Evolutionary conservation across 805 yeast species (phyloP).

Genomic region (Kuraishia piskuri): DNA sequence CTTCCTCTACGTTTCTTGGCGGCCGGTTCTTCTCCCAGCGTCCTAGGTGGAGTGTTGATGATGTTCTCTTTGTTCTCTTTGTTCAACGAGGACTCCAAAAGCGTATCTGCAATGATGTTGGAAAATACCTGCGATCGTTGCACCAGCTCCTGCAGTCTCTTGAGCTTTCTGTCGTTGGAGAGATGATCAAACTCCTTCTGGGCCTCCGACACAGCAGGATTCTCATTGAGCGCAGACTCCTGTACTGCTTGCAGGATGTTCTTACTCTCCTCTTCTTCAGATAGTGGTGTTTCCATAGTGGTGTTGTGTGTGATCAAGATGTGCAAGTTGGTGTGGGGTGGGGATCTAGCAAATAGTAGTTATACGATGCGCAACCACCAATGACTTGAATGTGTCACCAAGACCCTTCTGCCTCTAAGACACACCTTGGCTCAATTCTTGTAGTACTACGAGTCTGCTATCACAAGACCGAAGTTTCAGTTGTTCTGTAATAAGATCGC

Average conservation of each 20-base stretch:
- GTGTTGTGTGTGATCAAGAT: too few species aligned
- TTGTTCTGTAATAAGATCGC: too few species aligned
- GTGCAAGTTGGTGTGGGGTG: background rate
- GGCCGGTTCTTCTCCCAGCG: slow-evolving; percentile 13
- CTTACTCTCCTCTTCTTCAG: slow-evolving; percentile 16
- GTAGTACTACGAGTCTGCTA: too few species aligned
- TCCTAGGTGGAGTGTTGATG: slow-evolving; percentile 6
- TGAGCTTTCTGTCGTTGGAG: slow-evolving; percentile 49
- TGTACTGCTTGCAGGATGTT: slow-evolving; percentile 14
- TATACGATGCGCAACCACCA: too few species aligned
- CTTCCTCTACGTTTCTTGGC: slow-evolving; percentile 15
- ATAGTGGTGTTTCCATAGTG: slow-evolving; percentile 4
- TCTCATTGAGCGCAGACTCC: slow-evolving; percentile 7
- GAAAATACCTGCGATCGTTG: slow-evolving; percentile 85
- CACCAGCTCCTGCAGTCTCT: slow-evolving; percentile 65
- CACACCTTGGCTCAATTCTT: too few species aligned
- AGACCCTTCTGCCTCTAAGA: too few species aligned
- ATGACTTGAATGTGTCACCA: too few species aligned
- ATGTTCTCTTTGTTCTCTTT: slow-evolving; percentile 4
- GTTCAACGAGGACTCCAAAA: slow-evolving; percentile 39
- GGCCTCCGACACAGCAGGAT: slow-evolving; percentile 16
- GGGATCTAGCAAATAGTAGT: too few species aligned
- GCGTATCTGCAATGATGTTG: slow-evolving; percentile 73
- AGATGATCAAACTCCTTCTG: slow-evolving; percentile 34
- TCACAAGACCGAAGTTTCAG: too few species aligned